Evolutionary conservation across 2,329 filamentous ascomycete genomes (phyloP).

Genomic region (Fusarium tjaetaba): DNA sequence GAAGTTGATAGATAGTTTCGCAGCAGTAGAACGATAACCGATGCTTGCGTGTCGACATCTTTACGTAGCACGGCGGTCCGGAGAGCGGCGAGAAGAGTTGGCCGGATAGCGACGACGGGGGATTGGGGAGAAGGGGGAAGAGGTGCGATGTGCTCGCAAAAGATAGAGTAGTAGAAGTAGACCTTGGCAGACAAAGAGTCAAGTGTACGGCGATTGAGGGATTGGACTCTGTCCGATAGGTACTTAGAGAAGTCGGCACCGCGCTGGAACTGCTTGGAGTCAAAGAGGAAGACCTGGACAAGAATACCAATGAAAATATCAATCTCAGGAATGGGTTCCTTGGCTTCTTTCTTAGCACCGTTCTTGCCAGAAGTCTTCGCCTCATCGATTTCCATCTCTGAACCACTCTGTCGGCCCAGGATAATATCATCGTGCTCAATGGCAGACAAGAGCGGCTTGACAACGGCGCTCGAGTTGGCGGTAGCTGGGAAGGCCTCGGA

Average conservation of each 20-base stretch:
- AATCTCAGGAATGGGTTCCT: conserved; percentile 85
- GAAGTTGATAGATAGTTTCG: conserved; percentile 96
- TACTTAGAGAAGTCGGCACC: conserved; percentile 86
- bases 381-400: conserved; percentile 81
- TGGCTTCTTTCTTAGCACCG: conserved; percentile 71
- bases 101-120: conserved; percentile 85
- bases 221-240: conserved; percentile 85
- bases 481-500: conserved; percentile 78
- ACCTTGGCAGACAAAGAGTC: conserved; percentile 94
- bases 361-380: conserved; percentile 63
- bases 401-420: conserved; percentile 65
- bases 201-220: conserved; percentile 90
- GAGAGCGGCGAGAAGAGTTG: conserved; percentile 85
- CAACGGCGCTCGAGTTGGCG: conserved; percentile 69
- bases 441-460: conserved; percentile 75
- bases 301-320: conserved; percentile 90
- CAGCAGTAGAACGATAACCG: conserved; percentile 92
- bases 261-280: conserved; percentile 81
- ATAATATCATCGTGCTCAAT: conserved; percentile 74
- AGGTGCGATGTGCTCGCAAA: conserved; percentile 90
- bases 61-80: conserved; percentile 96
- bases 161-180: conserved; percentile 98
- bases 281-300: conserved; percentile 87
- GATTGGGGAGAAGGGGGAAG: conserved; percentile 90
- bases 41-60: conserved; percentile 96